Conservation (phyloP, 371 early-diverging fungal species). For the Conidiobolus incongruus region DNA sequence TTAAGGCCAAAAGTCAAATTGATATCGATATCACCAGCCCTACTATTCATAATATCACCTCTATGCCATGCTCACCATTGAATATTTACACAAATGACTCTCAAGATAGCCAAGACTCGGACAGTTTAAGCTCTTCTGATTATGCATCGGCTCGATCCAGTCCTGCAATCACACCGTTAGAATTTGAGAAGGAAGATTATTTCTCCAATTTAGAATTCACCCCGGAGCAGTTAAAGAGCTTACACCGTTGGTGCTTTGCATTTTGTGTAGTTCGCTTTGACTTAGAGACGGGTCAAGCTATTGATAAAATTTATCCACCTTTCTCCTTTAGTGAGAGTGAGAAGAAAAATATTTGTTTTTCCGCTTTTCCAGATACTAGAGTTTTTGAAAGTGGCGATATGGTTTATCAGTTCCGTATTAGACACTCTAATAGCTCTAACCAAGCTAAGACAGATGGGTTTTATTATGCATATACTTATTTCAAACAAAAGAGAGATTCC, state of each 20-base stretch:
- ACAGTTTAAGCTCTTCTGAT: no score
- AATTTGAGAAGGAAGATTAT: no score
- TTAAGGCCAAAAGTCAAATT: no score
- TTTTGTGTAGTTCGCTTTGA: constrained; percentile 88
- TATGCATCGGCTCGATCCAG: no score
- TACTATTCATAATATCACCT: no score
- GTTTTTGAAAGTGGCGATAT: constrained; percentile 79
- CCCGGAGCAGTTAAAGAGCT: constrained; percentile 15
- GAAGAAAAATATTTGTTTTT: constrained; percentile 72
- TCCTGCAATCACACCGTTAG: no score
- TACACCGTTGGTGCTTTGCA: constrained; percentile 66
- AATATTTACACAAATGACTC: no score
- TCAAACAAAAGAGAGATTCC: constrained; percentile 73
- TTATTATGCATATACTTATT: constrained; percentile 82
- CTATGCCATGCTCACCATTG: no score
- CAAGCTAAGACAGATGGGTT: constrained; percentile 26
- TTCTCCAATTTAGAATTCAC: no score
- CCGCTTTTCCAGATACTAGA: constrained; percentile 90
- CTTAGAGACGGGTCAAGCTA: constrained; percentile 77
- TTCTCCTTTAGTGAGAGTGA: constrained; percentile 45
- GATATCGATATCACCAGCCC: no score
- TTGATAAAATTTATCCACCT: constrained; percentile 69
- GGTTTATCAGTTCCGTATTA: constrained; percentile 67
- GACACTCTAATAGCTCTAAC: constrained; percentile 29
- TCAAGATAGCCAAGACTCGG: no score